Evolutionary conservation across 140 eudicot genomes (phyloP), one percentile per base, ranked within the genome.

Genomic region (Ambrosia hybrid): DNA sequence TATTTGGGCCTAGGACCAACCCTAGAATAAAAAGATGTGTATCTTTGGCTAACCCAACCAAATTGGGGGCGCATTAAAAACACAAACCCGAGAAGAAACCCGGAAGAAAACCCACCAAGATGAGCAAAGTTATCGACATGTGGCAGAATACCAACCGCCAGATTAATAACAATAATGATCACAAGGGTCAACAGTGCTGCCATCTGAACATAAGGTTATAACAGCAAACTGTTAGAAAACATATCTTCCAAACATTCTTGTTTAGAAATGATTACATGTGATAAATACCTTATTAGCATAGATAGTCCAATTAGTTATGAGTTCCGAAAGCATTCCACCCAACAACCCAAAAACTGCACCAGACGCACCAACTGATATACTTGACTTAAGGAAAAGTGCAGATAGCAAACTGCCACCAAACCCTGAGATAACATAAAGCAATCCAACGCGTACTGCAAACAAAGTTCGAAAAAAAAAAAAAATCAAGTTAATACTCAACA

Each of bases 111-210:
- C 9, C 97, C 99, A 52, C 99, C 99, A 76, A 94, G 85, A 80
- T 94, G 99, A 69, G 99, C 97, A 80, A 88, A 94, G 73, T 94
- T 94, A 80, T 91, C 99, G 38, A 94, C 97, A 38, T 94, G 97
- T 15, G 97, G 99, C 71, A 94, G 90, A 55, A 94, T 79, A 38
- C 97, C 97, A 26, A 91, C 95, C 5, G 88, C 91, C 57, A 94
- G 83, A 81, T 91, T 94, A 64, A 91, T 67, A 12, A 71, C 96
- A 58, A 94, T 82, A 63, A 94, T 86, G 73, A 91, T 17, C 80
- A 94, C 85, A 65, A 91, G 99, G 52, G 88, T 91, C 58, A 83
- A 46, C 36, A 94, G 60, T 14, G 94, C 83, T 46, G 89, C 87
- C 60, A 88, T 77, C 99, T 93, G 83, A 49, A 76, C 16, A 76